Percentiles rank a stretch among this genome's conserved stretches.
Evolutionary conservation across 2,329 filamentous ascomycete genomes (phyloP).

Genomic region (Ramularia endophylla): DNA sequence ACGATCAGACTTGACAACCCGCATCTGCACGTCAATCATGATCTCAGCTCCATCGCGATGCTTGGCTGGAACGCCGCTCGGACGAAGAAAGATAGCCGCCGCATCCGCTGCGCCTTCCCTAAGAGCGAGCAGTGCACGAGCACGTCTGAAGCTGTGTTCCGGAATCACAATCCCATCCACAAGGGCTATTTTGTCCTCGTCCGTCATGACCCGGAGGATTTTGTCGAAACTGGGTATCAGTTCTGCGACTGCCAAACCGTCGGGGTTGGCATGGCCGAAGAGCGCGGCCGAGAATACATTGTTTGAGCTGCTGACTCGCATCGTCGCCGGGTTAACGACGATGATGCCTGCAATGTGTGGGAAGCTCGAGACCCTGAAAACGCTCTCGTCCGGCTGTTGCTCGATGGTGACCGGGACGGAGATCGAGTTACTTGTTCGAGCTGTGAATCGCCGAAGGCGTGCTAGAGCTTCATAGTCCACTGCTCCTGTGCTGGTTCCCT

Average conservation of each 20-base stretch:
- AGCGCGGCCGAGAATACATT: slow-evolving; percentile 88
- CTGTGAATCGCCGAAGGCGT: slow-evolving; percentile 75
- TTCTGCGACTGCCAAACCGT: slow-evolving; percentile 71
- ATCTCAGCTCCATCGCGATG: slow-evolving; percentile 90
- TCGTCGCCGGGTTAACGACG: slow-evolving; percentile 71
- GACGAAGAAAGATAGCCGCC: slow-evolving; percentile 71
- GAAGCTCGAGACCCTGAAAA: slow-evolving; percentile 84
- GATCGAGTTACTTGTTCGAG: slow-evolving; percentile 66
- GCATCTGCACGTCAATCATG: slow-evolving; percentile 93
- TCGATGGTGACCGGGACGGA: slow-evolving; percentile 82
- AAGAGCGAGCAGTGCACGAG: slow-evolving; percentile 74
- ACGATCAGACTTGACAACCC: slow-evolving; percentile 85
- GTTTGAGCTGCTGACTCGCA: slow-evolving; percentile 87
- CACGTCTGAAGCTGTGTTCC: slow-evolving; percentile 90
- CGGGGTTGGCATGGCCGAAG: slow-evolving; percentile 80
- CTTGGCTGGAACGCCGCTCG: slow-evolving; percentile 75
- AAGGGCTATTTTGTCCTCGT: slow-evolving; percentile 78
- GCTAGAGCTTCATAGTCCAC: slow-evolving; percentile 72
- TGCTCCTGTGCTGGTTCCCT: slow-evolving; percentile 63
- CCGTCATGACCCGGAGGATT: slow-evolving; percentile 71
- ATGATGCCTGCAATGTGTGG: slow-evolving; percentile 97
- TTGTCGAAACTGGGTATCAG: slow-evolving; percentile 84
- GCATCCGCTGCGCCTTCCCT: slow-evolving; percentile 74
- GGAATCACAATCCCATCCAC: slow-evolving; percentile 95
- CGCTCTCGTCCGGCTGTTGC: slow-evolving; percentile 60